Evolutionary conservation across 805 yeast genomes (phyloP).

Genomic region (Candida succiphila): DNA sequence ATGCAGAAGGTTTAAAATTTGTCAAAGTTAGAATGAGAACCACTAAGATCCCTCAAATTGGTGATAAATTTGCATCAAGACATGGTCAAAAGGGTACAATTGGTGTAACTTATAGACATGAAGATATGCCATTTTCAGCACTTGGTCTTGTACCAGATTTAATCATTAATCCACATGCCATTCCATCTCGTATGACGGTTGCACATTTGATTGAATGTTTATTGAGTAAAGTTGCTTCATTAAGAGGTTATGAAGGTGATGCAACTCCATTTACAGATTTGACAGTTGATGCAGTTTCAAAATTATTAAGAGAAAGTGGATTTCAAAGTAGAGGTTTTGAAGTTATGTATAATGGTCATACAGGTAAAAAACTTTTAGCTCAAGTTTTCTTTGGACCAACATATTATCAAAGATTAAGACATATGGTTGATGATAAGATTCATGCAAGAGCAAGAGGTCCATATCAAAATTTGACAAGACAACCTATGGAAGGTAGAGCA

Average conservation of each 20-base stretch:
- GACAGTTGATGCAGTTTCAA: constrained; percentile 94
- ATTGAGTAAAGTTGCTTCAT: constrained; percentile 86
- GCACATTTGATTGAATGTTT: constrained; percentile 99
- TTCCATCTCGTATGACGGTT: constrained; percentile 99
- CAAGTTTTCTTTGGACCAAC: constrained; percentile 99
- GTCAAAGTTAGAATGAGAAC: constrained; percentile 99
- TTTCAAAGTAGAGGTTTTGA: constrained; percentile 98
- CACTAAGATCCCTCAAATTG: constrained; percentile 96
- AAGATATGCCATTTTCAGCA: constrained; percentile 95
- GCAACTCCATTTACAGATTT: constrained; percentile 99
- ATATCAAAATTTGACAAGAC: constrained; percentile 93
- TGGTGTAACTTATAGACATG: constrained; percentile 97
- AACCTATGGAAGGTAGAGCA: constrained; percentile 98
- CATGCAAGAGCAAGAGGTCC: constrained; percentile 99
- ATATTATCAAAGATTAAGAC: constrained; percentile 95
- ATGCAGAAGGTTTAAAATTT: constrained; percentile 95
- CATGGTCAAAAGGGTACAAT: constrained; percentile 99
- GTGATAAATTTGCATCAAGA: constrained; percentile 98
- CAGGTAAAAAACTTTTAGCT: constrained; percentile 96
- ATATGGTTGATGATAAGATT: constrained; percentile 98
- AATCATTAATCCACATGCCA: constrained; percentile 97
- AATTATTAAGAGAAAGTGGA: constrained; percentile 86
- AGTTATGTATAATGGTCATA: constrained; percentile 97
- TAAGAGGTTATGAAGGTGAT: constrained; percentile 97
- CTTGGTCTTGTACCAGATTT: constrained; percentile 97